phyloP scores from a whole-genome alignment of 208 protist genomes.

The Naegleria fowleri region DNA sequence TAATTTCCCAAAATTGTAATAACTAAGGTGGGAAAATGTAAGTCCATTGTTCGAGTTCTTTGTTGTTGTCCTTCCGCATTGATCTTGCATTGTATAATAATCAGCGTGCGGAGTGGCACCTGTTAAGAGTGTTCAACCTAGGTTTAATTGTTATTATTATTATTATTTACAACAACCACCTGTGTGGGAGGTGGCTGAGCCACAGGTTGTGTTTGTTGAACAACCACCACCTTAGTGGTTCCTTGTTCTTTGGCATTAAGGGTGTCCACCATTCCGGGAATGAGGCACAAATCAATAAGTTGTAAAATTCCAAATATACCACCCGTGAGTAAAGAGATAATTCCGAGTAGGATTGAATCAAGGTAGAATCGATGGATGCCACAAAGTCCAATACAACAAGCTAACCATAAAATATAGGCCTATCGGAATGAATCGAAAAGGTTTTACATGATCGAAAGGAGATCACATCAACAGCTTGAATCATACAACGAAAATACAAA shows the following conservation, averaged over 20 bases:
- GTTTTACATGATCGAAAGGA: too few relatives aligned
- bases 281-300: not conserved
- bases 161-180: not conserved
- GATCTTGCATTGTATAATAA: too few relatives aligned
- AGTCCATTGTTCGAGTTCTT: too few relatives aligned
- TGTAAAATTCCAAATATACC: not conserved
- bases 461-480: too few relatives aligned
- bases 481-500: too few relatives aligned
- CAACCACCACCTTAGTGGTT: not conserved
- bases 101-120: too few relatives aligned
- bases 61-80: too few relatives aligned
- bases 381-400: not conserved
- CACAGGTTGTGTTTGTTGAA: not conserved
- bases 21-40: too few relatives aligned
- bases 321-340: not conserved
- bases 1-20: too few relatives aligned
- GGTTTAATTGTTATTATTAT: not conserved
- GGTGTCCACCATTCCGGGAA: not conserved
- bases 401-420: constrained; percentile 2
- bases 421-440: too few relatives aligned
- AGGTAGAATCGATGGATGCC: not conserved
- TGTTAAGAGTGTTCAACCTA: too few relatives aligned
- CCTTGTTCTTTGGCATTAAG: not conserved
- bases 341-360: not conserved
- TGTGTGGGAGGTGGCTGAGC: not conserved